Percentiles rank a stretch among this genome's conserved stretches.
phyloP scores from a whole-genome alignment of 192 early-diverging fungal species.

The Coemansia sp. region DNA sequence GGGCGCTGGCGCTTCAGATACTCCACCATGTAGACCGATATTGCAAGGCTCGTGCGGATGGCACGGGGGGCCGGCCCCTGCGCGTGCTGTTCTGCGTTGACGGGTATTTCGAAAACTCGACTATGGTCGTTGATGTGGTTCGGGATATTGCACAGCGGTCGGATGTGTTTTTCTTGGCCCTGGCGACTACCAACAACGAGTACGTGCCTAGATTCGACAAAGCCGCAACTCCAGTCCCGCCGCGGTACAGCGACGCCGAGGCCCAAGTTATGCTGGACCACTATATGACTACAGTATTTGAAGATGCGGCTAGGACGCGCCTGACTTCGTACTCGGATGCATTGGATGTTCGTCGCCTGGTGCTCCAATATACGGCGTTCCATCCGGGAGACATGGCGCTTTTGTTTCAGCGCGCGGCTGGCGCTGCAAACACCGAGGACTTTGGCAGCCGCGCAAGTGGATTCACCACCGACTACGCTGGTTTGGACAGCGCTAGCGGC shows the following conservation, averaged over 20 bases:
- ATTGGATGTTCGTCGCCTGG: not conserved
- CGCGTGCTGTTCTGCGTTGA: conserved; percentile 2
- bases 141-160: not conserved
- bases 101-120: not conserved
- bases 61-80: not conserved
- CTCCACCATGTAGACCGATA: not conserved
- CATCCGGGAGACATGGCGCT: conserved; percentile 4
- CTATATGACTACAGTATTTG: not conserved
- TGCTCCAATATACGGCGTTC: not conserved
- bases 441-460: not conserved
- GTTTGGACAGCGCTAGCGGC: not conserved
- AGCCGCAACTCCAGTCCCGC: not conserved
- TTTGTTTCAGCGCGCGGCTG: not conserved
- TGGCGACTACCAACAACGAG: not conserved
- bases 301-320: not conserved
- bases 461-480: not conserved
- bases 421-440: not conserved
- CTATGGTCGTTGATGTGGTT: not conserved
- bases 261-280: not conserved
- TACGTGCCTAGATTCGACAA: not conserved
- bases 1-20: not conserved
- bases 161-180: not conserved
- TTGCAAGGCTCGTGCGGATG: not conserved
- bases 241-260: not conserved
- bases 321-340: not conserved